Conservation (phyloP, 495 filamentous ascomycete species). For the Neurospora sp. region DNA sequence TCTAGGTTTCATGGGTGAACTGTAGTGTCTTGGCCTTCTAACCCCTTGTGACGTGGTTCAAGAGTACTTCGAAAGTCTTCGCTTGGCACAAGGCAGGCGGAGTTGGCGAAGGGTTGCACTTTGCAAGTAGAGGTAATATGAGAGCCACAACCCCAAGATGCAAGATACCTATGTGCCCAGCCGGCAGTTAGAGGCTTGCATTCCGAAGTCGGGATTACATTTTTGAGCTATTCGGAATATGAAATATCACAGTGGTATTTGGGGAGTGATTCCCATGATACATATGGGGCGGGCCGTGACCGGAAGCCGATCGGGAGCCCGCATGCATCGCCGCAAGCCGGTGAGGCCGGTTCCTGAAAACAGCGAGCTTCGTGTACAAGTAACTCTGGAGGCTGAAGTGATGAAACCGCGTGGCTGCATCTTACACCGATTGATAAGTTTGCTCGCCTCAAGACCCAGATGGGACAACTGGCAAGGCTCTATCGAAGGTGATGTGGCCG, state of each 20-base stretch:
- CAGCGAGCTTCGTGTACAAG: background rate
- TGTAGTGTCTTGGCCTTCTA: background rate
- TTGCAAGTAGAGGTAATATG: background rate
- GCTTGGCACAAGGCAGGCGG: background rate
- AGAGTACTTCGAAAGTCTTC: background rate
- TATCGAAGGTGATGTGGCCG: background rate
- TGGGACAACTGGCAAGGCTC: background rate
- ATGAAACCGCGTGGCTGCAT: background rate
- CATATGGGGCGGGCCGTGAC: background rate
- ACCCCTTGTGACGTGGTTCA: background rate
- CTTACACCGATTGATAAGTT: background rate
- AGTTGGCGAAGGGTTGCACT: background rate
- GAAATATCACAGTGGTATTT: background rate
- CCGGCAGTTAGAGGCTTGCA: background rate
- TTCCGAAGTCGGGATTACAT: background rate
- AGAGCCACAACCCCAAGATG: background rate
- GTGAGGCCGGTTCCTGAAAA: background rate
- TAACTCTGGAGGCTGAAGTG: background rate
- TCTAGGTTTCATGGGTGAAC: too few relatives aligned
- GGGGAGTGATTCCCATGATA: background rate
- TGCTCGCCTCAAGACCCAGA: background rate
- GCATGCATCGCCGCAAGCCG: background rate
- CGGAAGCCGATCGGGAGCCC: background rate
- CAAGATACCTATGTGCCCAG: too few relatives aligned
- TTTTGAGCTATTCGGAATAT: background rate